These are phyloP conservation scores for Fusarium pseudocircinatum DNA, from an alignment of 2,329 filamentous ascomycete genomes.

Conservation along the genomic window DNA sequence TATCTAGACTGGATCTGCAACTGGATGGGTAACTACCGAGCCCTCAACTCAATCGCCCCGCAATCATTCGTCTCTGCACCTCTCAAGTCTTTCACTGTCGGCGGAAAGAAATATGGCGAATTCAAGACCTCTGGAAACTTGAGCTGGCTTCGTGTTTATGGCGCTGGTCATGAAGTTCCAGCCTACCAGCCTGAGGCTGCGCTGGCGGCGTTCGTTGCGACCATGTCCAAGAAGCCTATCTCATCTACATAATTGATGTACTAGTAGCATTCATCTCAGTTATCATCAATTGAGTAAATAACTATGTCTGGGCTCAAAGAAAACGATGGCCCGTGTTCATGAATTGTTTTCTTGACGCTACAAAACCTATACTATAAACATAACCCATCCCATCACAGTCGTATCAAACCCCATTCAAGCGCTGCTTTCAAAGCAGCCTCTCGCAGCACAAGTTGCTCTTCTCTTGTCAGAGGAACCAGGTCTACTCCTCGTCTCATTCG, in stretches of 20 bases:
- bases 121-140: conserved; percentile 65
- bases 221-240: conserved; percentile 10
- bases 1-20: conserved; percentile 65
- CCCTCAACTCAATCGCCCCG: conserved; percentile 57
- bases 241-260: not conserved
- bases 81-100: conserved; percentile 57
- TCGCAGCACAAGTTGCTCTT: not conserved
- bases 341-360: rapidly evolving
- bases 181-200: conserved; percentile 48
- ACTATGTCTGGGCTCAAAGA: rapidly evolving
- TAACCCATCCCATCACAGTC: not conserved
- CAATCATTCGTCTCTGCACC: conserved; percentile 48
- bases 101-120: conserved; percentile 56
- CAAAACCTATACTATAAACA: rapidly evolving
- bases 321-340: rapidly evolving
- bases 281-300: rapidly evolving
- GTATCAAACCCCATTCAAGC: not conserved
- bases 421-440: not conserved
- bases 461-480: rapidly evolving
- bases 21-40: conserved; percentile 60
- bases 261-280: not conserved
- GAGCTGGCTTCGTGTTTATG: conserved; percentile 66
- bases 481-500: not conserved
- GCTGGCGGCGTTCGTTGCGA: conserved; percentile 9
- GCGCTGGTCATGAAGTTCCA: conserved; percentile 66